Evolutionary conservation across 2,329 filamentous ascomycete species (phyloP).

Genomic region (Ophiocordyceps robertsii): DNA sequence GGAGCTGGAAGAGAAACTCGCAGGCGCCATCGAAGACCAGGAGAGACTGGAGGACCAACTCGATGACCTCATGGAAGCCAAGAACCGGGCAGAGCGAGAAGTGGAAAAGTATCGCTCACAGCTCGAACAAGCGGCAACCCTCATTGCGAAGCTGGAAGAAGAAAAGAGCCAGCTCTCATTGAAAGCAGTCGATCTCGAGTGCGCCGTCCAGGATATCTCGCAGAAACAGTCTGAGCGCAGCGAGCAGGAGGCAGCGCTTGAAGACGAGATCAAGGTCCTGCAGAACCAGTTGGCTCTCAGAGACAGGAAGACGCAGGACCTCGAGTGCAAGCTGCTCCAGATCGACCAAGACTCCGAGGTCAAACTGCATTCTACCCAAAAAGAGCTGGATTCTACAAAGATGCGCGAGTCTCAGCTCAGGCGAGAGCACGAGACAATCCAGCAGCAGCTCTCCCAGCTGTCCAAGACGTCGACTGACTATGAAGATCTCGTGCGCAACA

Average conservation of each 20-base stretch:
- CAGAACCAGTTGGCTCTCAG: constrained; percentile 82
- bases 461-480: constrained; percentile 89
- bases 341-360: constrained; percentile 81
- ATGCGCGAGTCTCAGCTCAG: constrained; percentile 62
- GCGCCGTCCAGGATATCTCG: constrained; percentile 56
- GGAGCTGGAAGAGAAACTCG: constrained; percentile 84
- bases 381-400: constrained; percentile 64
- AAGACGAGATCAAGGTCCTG: constrained; percentile 79
- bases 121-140: constrained; percentile 77
- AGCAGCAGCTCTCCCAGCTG: constrained; percentile 74
- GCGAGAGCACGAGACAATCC: constrained; percentile 69
- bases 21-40: constrained; percentile 85
- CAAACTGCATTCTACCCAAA: constrained; percentile 64
- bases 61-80: constrained; percentile 75
- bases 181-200: constrained; percentile 56
- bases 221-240: constrained; percentile 59
- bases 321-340: constrained; percentile 73
- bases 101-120: constrained; percentile 67
- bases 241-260: constrained; percentile 61
- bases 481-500: constrained; percentile 82
- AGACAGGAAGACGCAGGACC: constrained; percentile 76
- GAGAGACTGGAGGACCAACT: constrained; percentile 88
- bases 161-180: constrained; percentile 67
- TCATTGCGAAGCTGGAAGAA: constrained; percentile 74
- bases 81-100: constrained; percentile 78